Percentiles rank a stretch among this genome's conserved stretches.
Evolutionary conservation across 257 asterid genomes (phyloP).

Genomic region (Osmanthus fragrans): DNA sequence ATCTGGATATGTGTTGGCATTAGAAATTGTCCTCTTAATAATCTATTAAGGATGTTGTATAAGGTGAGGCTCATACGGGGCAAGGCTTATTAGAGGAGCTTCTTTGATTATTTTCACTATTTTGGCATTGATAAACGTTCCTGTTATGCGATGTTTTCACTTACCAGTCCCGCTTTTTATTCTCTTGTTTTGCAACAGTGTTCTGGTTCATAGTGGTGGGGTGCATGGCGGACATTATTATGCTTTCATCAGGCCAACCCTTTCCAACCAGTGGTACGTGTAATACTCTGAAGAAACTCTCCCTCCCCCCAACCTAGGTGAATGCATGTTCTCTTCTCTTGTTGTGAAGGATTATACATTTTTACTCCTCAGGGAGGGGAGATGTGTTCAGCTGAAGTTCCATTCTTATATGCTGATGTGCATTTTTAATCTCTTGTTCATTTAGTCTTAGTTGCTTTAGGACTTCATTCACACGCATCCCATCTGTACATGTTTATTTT

Average conservation of each 20-base stretch:
- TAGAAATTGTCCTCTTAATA: neutral
- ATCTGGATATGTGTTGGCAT: neutral
- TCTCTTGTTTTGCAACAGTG: constrained; percentile 36
- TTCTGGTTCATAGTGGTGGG: constrained; percentile 65
- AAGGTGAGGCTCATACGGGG: neutral
- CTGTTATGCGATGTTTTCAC: neutral
- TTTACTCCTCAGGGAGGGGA: neutral
- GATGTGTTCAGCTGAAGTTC: neutral
- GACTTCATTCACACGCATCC: neutral
- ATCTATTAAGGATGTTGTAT: neutral
- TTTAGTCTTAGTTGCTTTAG: neutral
- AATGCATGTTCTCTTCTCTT: neutral
- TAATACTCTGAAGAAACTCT: neutral
- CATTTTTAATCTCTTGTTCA: neutral
- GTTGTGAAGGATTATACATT: neutral
- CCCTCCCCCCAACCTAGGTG: neutral
- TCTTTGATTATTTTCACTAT: neutral
- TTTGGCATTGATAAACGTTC: neutral
- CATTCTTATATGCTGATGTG: neutral
- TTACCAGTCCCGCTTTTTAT: neutral
- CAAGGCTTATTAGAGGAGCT: neutral
- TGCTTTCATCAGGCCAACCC: constrained; percentile 63
- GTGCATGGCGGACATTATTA: constrained; percentile 67
- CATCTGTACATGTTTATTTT: neutral
- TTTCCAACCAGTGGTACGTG: constrained; percentile 54